Conservation (phyloP, 1,139 yeast species). For the Sugiyamaella pinicola region DNA sequence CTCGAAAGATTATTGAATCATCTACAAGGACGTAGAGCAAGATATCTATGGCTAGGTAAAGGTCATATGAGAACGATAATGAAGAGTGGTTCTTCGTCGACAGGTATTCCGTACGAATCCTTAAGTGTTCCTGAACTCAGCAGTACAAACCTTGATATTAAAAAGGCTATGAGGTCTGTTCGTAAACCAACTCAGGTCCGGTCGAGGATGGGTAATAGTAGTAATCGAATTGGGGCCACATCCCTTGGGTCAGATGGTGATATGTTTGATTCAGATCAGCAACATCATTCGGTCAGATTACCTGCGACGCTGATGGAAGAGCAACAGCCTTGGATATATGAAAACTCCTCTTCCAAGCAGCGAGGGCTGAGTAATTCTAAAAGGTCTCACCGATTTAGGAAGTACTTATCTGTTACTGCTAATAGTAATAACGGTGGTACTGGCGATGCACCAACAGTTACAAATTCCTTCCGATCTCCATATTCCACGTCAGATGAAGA, state of each 20-base stretch:
- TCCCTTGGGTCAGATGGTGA: constrained; percentile 10
- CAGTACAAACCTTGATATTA: constrained; percentile 27
- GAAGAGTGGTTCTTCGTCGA: constrained; percentile 1
- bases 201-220: constrained; percentile 4
- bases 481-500: constrained; percentile 24
- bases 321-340: constrained; percentile 23
- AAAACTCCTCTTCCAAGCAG: constrained; percentile 8
- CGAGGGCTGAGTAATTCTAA: constrained; percentile 2
- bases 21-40: constrained; percentile 51
- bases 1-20: constrained; percentile 49
- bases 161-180: constrained; percentile 32
- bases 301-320: constrained; percentile 9
- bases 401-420: constrained; percentile 9
- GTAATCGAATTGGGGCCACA: background rate
- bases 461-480: constrained; percentile 9
- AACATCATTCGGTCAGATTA: background rate
- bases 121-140: constrained; percentile 22
- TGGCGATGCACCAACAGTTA: background rate
- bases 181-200: constrained; percentile 16
- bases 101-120: constrained; percentile 36
- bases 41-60: constrained; percentile 53
- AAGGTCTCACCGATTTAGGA: constrained; percentile 15
- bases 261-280: constrained; percentile 13
- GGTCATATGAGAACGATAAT: constrained; percentile 36
- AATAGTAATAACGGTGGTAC: background rate